Conservation (phyloP, 352 stramenopile species). For the Globisporangium rhizosaccharum region DNA sequence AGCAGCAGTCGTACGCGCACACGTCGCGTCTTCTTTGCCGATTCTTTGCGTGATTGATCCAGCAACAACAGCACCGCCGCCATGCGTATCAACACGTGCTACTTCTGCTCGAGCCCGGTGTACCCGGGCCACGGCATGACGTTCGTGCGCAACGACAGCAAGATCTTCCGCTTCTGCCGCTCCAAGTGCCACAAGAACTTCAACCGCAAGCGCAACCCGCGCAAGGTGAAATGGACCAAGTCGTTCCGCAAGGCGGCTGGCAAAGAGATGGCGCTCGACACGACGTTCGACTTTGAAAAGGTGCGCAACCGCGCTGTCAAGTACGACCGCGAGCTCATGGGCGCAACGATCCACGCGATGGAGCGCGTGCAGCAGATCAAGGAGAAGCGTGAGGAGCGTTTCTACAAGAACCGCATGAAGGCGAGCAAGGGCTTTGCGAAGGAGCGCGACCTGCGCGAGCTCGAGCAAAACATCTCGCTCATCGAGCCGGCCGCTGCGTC, state of each 20-base stretch:
- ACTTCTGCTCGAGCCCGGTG: constrained; percentile 99
- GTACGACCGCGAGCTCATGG: constrained; percentile 99
- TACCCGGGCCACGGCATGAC: constrained; percentile 99
- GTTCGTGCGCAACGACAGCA: constrained; percentile 99
- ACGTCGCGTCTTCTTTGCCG: too few relatives aligned
- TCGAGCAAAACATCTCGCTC: constrained; percentile 83
- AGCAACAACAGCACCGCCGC: background rate
- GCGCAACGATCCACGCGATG: constrained; percentile 98
- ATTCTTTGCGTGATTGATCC: too few relatives aligned
- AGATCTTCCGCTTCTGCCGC: constrained; percentile 99
- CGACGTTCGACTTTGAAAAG: constrained; percentile 99
- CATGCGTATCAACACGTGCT: constrained; percentile 99
- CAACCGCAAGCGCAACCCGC: constrained; percentile 99
- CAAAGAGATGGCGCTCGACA: constrained; percentile 99
- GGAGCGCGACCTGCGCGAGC: constrained; percentile 70
- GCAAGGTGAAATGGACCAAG: constrained; percentile 99
- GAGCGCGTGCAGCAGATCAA: constrained; percentile 97
- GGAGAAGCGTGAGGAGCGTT: constrained; percentile 92
- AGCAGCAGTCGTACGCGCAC: too few relatives aligned
- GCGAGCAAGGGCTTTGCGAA: constrained; percentile 74
- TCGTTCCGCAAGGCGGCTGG: constrained; percentile 96
- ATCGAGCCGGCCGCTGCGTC: constrained; percentile 68
- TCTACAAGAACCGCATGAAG: constrained; percentile 98
- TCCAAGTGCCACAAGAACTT: constrained; percentile 99
- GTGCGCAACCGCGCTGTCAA: constrained; percentile 97